These are phyloP conservation scores for Kuraishia ogatae DNA, from an alignment of 805 yeast genomes.

Conservation along the genomic window DNA sequence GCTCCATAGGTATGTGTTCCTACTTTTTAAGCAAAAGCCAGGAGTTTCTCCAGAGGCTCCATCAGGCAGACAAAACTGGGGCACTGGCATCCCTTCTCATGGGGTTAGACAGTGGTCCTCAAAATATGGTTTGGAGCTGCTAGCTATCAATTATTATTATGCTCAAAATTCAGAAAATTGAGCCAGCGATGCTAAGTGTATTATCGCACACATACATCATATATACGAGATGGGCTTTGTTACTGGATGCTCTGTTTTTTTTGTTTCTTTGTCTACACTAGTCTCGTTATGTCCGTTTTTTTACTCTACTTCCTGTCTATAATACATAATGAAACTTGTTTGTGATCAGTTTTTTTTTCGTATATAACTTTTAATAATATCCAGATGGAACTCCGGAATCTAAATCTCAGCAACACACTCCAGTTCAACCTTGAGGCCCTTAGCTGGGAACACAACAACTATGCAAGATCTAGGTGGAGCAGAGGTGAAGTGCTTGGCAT, in stretches of 20 bases:
- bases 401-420: conserved; percentile 30
- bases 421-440: conserved; percentile 32
- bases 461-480: conserved; percentile 39
- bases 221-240: no score
- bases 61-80: conserved; percentile 68
- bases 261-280: background rate
- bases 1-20: conserved; percentile 76
- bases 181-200: background rate
- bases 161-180: conserved; percentile 48
- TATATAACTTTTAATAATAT: background rate
- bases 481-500: conserved; percentile 30
- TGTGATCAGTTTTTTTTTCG: background rate
- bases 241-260: no score
- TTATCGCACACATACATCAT: background rate
- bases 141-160: conserved; percentile 74
- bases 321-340: background rate
- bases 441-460: conserved; percentile 36
- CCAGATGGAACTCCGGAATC: background rate
- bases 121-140: conserved; percentile 51
- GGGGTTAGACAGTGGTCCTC: conserved; percentile 73
- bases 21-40: conserved; percentile 62
- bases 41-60: conserved; percentile 29
- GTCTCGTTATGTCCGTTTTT: background rate
- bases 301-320: background rate
- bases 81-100: conserved; percentile 70